phyloP scores from a whole-genome alignment of 2,329 filamentous ascomycete genomes.

The Trichoderma atroviride region DNA sequence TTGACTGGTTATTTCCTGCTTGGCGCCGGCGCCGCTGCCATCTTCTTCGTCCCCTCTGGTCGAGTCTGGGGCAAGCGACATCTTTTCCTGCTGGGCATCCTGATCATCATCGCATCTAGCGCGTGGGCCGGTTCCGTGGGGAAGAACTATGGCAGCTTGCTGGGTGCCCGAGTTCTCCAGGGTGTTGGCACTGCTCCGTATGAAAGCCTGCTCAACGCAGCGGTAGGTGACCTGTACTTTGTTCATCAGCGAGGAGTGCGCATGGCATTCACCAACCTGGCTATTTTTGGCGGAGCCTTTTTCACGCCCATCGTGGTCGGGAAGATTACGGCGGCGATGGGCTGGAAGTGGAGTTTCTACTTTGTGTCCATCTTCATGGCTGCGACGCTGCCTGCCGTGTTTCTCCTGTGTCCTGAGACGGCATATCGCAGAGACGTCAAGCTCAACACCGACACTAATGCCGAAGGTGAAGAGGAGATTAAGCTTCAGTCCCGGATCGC shows the following conservation, averaged over 20 bases:
- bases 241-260: constrained; percentile 82
- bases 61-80: constrained; percentile 93
- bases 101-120: constrained; percentile 73
- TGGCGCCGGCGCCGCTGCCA: constrained; percentile 77
- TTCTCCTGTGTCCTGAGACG: constrained; percentile 85
- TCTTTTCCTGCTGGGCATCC: constrained; percentile 75
- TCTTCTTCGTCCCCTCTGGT: constrained; percentile 84
- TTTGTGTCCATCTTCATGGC: constrained; percentile 83
- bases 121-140: constrained; percentile 76
- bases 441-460: constrained; percentile 70
- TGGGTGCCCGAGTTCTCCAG: constrained; percentile 81
- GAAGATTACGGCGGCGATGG: constrained; percentile 74
- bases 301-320: constrained; percentile 87
- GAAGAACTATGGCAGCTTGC: constrained; percentile 68
- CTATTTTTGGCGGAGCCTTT: constrained; percentile 60
- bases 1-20: constrained; percentile 87
- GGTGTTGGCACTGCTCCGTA: constrained; percentile 86
- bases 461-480: constrained; percentile 33
- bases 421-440: constrained; percentile 68
- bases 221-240: constrained; percentile 86
- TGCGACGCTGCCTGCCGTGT: constrained; percentile 67
- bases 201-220: constrained; percentile 85
- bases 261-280: constrained; percentile 75
- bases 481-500: constrained; percentile 20
- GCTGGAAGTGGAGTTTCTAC: constrained; percentile 90